These are phyloP conservation scores for Nicotiana undulata DNA, from an alignment of 257 asterid genomes.

Conservation along the genomic window DNA sequence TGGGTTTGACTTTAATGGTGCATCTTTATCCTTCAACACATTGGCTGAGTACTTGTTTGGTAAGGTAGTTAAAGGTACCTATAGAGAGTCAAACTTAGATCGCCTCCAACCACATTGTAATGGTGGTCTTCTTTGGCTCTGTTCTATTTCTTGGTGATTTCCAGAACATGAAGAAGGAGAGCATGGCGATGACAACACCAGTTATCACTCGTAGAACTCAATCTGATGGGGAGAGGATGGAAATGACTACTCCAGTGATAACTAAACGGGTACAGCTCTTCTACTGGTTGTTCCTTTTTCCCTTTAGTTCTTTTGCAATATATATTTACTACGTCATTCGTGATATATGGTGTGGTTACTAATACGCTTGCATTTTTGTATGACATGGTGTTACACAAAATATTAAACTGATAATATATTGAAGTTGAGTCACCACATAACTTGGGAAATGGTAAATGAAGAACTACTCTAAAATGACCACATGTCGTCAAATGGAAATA, in stretches of 20 bases:
- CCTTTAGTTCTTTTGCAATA: not conserved
- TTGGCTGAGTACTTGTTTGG: slow-evolving; percentile 89
- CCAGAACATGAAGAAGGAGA: slow-evolving; percentile 59
- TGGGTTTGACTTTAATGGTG: slow-evolving; percentile 71
- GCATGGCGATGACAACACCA: slow-evolving; percentile 91
- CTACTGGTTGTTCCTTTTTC: not conserved
- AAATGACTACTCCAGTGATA: slow-evolving; percentile 85
- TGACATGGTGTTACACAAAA: not conserved
- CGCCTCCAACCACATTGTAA: not conserved
- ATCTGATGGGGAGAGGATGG: slow-evolving; percentile 70
- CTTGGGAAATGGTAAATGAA: not conserved
- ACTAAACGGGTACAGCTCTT: slow-evolving; percentile 47
- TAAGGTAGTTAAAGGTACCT: slow-evolving; percentile 58
- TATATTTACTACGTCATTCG: not conserved
- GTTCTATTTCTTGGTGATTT: slow-evolving; percentile 9
- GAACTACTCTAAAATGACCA: not conserved
- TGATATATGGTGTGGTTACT: not conserved
- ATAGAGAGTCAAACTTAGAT: not conserved
- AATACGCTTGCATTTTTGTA: not conserved
- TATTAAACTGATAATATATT: not conserved
- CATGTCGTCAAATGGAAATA: not conserved
- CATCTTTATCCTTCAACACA: slow-evolving; percentile 71
- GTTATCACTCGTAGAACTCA: slow-evolving; percentile 53
- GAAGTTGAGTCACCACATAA: not conserved
- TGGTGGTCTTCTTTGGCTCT: not conserved